Percentiles rank a stretch among this genome's conserved stretches.
These are phyloP conservation scores for Ballota nigra DNA, from an alignment of 257 asterid genomes.

Conservation along the genomic window DNA sequence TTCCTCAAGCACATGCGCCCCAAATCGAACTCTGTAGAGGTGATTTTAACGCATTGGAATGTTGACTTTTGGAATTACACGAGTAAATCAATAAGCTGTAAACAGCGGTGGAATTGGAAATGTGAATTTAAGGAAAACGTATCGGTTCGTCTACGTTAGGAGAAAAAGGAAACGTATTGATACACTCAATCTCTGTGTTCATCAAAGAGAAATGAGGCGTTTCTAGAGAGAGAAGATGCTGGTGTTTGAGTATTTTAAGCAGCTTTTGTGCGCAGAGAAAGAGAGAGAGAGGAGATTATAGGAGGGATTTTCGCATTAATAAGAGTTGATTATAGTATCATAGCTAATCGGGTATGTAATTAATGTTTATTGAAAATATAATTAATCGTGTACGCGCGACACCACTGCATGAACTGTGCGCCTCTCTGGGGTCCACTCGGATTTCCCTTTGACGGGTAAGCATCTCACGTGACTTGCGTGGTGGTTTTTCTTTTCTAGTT, in stretches of 20 bases:
- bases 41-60: slow-evolving; percentile 37
- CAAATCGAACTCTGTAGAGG: slow-evolving; percentile 23
- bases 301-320: not conserved
- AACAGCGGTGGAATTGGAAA: slow-evolving; percentile 13
- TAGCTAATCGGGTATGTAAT: slow-evolving; percentile 10
- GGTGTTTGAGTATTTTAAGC: slow-evolving; percentile 18
- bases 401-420: slow-evolving; percentile 27
- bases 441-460: slow-evolving; percentile 12
- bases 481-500: slow-evolving; percentile 16
- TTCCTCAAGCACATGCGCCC: slow-evolving; percentile 23
- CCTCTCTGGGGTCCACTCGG: slow-evolving; percentile 11
- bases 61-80: slow-evolving; percentile 50
- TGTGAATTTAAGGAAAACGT: slow-evolving; percentile 36
- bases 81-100: not conserved
- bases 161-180: not conserved
- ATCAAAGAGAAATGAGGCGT: slow-evolving; percentile 11
- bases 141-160: slow-evolving; percentile 44
- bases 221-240: slow-evolving; percentile 20
- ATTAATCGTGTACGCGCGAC: slow-evolving; percentile 21
- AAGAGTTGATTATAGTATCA: not conserved
- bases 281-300: not conserved
- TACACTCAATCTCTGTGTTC: not conserved
- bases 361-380: not conserved
- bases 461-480: slow-evolving; percentile 35
- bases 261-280: slow-evolving; percentile 18